These are phyloP conservation scores for Babesia gibsoni DNA, from an alignment of 169 alveolate species.

Conservation along the genomic window DNA sequence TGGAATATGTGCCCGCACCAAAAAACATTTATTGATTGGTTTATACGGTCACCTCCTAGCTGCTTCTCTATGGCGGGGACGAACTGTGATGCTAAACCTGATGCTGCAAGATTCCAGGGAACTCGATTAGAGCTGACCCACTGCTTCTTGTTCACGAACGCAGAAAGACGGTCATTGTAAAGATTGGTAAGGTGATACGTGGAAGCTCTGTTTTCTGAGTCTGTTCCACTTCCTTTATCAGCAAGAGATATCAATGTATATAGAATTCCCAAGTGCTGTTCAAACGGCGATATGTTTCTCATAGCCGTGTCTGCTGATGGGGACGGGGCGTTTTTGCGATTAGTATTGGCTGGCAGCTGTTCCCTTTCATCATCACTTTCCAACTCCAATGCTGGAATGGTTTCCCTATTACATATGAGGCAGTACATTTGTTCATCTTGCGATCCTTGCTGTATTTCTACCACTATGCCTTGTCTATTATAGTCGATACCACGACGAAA, in stretches of 20 bases:
- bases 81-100: background rate
- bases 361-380: background rate
- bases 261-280: slow-evolving; percentile 41
- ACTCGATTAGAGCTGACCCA: background rate
- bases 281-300: slow-evolving; percentile 38
- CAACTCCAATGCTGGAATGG: background rate
- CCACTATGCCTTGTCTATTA: slow-evolving; percentile 38
- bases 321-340: background rate
- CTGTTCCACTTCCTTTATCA: background rate
- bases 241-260: background rate
- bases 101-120: background rate
- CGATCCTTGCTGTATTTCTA: background rate
- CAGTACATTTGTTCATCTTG: background rate
- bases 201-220: background rate
- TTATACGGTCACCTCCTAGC: background rate
- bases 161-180: slow-evolving; percentile 41
- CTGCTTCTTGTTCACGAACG: slow-evolving; percentile 17
- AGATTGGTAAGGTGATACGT: background rate
- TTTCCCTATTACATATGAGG: slow-evolving; percentile 16
- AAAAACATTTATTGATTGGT: slow-evolving; percentile 14
- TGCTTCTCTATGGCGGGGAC: background rate
- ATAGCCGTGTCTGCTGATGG: background rate
- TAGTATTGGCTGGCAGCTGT: background rate
- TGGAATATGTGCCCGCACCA: slow-evolving; percentile 64
- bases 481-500: slow-evolving; percentile 22